These are phyloP conservation scores for Phalaenopsis aphrodite DNA, from an alignment of 106 monocot genomes.

Conservation along the genomic window DNA sequence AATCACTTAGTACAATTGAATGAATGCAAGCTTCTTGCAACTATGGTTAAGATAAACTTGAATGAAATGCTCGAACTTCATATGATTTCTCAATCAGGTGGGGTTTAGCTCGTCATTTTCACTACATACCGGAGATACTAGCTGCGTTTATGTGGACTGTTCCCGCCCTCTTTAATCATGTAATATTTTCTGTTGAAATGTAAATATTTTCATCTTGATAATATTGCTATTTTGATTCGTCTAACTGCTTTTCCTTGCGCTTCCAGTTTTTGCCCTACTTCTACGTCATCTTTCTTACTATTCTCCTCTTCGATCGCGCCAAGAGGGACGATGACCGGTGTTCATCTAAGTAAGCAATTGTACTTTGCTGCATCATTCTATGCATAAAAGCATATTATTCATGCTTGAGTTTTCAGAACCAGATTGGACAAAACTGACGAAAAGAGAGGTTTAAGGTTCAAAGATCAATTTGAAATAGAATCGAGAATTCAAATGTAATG, in stretches of 20 bases:
- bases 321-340: conserved; percentile 95
- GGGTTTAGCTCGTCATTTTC: conserved; percentile 94
- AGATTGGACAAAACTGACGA: no score
- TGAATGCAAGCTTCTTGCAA: not conserved
- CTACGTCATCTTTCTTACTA: conserved; percentile 86
- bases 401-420: not conserved
- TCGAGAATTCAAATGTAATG: no score
- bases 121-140: conserved; percentile 88
- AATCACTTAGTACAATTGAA: not conserved
- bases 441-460: no score
- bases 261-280: conserved; percentile 93
- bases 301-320: conserved; percentile 90
- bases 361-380: not conserved
- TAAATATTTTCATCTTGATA: not conserved
- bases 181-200: conserved; percentile 14
- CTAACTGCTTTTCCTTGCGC: not conserved
- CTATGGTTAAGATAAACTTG: not conserved
- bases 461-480: no score
- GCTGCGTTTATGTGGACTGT: conserved; percentile 94
- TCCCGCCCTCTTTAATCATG: conserved; percentile 89
- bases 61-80: not conserved
- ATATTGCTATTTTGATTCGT: not conserved
- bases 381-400: not conserved
- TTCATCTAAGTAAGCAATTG: conserved; percentile 71
- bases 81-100: conserved; percentile 41